phyloP scores from a whole-genome alignment of 768 basidiomycete species.

The Serpula lacrymans region DNA sequence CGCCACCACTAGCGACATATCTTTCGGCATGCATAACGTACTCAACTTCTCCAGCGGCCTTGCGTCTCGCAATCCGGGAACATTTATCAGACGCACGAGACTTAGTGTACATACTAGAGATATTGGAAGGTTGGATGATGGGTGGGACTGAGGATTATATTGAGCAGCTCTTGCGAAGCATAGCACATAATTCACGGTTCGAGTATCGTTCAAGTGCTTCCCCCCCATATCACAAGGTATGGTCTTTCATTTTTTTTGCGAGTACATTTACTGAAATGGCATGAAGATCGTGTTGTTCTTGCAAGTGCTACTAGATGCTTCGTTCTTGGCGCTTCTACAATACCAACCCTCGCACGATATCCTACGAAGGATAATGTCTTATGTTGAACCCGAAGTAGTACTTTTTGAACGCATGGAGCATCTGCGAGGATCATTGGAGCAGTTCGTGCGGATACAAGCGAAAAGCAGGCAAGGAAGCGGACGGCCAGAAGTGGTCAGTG shows the following conservation, averaged over 20 bases:
- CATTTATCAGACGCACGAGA: constrained; percentile 37
- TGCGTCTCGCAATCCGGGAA: constrained; percentile 43
- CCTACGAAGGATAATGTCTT: constrained; percentile 46
- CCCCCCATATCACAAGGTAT: constrained; percentile 35
- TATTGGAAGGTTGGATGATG: constrained; percentile 39
- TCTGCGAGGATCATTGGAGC: constrained; percentile 60
- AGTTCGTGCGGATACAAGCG: constrained; percentile 55
- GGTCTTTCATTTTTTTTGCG: constrained; percentile 29
- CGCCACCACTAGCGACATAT: constrained; percentile 34
- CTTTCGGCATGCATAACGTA: constrained; percentile 39
- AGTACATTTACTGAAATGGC: constrained; percentile 5
- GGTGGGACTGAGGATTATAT: constrained; percentile 22
- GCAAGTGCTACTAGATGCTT: constrained; percentile 67
- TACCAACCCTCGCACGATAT: constrained; percentile 55
- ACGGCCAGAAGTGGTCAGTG: constrained; percentile 28
- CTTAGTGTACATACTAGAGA: constrained; percentile 33
- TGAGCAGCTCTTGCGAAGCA: constrained; percentile 18
- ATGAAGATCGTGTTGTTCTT: constrained; percentile 56
- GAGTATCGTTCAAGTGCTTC: constrained; percentile 14
- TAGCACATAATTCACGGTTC: constrained; percentile 8
- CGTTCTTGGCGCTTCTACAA: constrained; percentile 64
- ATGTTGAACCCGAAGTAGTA: constrained; percentile 54
- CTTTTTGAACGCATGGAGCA: constrained; percentile 48
- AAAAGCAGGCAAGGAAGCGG: constrained; percentile 41
- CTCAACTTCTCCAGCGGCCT: constrained; percentile 32